A percentile compares a stretch with the other conserved stretches of the same genome.
Evolutionary conservation across 441 rosid species (phyloP).

Genomic region (Pelargonium cotyledonis): DNA sequence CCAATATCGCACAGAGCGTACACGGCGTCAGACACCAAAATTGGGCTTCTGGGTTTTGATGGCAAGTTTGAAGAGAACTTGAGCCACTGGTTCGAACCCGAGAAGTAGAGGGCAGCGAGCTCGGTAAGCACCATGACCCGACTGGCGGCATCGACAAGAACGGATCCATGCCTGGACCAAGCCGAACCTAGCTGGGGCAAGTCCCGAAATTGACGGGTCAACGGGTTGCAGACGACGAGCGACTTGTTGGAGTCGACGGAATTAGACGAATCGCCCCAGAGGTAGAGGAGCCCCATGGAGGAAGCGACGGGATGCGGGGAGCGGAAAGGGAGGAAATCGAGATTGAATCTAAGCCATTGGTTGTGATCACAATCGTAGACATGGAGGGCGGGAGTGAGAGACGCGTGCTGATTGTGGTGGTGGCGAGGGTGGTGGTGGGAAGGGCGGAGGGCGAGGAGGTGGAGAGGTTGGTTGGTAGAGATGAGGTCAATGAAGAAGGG

Average conservation of each 20-base stretch:
- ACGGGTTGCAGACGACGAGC: conserved; percentile 64
- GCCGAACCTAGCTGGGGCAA: conserved; percentile 84
- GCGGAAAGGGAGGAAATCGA: conserved; percentile 63
- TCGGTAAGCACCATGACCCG: conserved; percentile 74
- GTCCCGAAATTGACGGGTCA: conserved; percentile 59
- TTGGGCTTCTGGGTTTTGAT: conserved; percentile 77
- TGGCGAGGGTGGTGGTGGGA: too few species aligned
- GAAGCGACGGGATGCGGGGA: conserved; percentile 66
- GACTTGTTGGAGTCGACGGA: conserved; percentile 49
- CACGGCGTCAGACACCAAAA: conserved; percentile 48
- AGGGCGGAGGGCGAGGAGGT: conserved; percentile 58
- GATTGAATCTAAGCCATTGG: conserved; percentile 55
- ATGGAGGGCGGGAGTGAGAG: conserved; percentile 35
- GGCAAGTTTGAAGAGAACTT: conserved; percentile 78
- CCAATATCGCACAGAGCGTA: conserved; percentile 80
- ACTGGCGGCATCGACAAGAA: conserved; percentile 54
- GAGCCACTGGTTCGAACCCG: conserved; percentile 44
- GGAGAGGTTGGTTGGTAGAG: conserved; percentile 45
- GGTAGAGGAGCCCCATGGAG: conserved; percentile 55
- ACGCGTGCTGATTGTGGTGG: conserved; percentile 27
- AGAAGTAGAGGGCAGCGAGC: conserved; percentile 59
- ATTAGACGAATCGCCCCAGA: conserved; percentile 56
- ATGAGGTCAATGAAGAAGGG: conserved; percentile 53
- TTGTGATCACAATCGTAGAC: conserved; percentile 53
- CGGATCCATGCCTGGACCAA: conserved; percentile 80